Evolutionary conservation across 2,329 filamentous ascomycete species (phyloP).

Genomic region (Didymella lethalis): DNA sequence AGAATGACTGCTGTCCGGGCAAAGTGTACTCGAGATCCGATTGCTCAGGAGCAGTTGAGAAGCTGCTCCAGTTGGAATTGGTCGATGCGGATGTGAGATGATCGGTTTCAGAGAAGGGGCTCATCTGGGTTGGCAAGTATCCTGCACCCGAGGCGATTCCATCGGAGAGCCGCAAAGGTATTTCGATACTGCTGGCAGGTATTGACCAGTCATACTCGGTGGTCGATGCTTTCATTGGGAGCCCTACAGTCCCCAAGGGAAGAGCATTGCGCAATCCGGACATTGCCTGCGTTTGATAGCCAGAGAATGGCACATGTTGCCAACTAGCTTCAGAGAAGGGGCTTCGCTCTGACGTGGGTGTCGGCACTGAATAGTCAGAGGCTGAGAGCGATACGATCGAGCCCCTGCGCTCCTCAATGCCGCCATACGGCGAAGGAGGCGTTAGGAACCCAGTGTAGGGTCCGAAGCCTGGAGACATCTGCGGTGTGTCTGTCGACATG

Average conservation of each 20-base stretch:
- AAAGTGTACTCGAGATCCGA: slow-evolving; percentile 10
- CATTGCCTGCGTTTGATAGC: slow-evolving; percentile 26
- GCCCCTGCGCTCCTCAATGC: slow-evolving; percentile 39
- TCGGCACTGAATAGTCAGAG: slow-evolving; percentile 38
- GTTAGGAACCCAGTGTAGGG: slow-evolving; percentile 36
- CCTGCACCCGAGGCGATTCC: slow-evolving; percentile 5
- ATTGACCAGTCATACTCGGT: slow-evolving; percentile 18
- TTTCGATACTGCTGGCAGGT: slow-evolving; percentile 9
- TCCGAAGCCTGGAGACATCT: slow-evolving; percentile 29
- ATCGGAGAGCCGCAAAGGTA: slow-evolving; percentile 11
- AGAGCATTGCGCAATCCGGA: slow-evolving; percentile 27
- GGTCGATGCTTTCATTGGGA: slow-evolving; percentile 17
- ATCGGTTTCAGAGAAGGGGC: slow-evolving; percentile 6
- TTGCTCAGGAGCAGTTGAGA: slow-evolving; percentile 12
- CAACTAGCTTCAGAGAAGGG: slow-evolving; percentile 34
- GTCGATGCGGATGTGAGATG: slow-evolving; percentile 9
- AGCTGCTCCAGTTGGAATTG: slow-evolving; percentile 19
- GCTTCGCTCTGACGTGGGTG: slow-evolving; percentile 39
- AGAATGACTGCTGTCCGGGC: slow-evolving; percentile 12
- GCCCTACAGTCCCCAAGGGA: slow-evolving; percentile 11
- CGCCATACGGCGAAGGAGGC: slow-evolving; percentile 36
- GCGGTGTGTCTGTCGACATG: slow-evolving; percentile 33
- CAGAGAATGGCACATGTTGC: slow-evolving; percentile 28
- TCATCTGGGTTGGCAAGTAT: slow-evolving; percentile 16
- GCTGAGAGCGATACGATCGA: slow-evolving; percentile 40